Evolutionary conservation across 2,329 filamentous ascomycete species (phyloP).

Genomic region (Epichloe scottii): DNA sequence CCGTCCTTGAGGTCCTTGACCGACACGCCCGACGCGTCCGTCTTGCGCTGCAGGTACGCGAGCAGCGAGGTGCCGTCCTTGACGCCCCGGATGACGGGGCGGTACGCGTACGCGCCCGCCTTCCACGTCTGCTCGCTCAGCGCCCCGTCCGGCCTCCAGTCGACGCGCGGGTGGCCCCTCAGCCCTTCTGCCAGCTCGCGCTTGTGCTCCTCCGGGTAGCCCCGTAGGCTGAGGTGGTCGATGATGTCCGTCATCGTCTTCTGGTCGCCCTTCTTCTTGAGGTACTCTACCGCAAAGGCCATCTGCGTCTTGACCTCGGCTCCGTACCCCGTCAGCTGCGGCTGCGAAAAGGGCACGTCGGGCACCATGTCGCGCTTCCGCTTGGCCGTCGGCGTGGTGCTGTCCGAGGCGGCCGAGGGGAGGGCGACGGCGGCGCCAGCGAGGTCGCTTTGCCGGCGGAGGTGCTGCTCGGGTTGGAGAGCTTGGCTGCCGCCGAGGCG

Average conservation of each 20-base stretch:
- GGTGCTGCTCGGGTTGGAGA: slow-evolving; percentile 39
- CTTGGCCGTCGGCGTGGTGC: slow-evolving; percentile 52
- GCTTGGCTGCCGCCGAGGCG: slow-evolving; percentile 49
- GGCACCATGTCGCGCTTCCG: slow-evolving; percentile 43
- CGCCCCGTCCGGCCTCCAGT: slow-evolving; percentile 41
- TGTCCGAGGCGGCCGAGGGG: slow-evolving; percentile 43
- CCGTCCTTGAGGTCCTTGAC: slow-evolving; percentile 94
- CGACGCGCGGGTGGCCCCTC: slow-evolving; percentile 47
- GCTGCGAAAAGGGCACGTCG: slow-evolving; percentile 59
- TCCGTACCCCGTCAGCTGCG: slow-evolving; percentile 62
- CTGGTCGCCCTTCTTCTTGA: slow-evolving; percentile 57
- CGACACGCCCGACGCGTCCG: slow-evolving; percentile 65
- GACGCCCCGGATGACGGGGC: slow-evolving; percentile 69
- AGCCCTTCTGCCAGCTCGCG: slow-evolving; percentile 56
- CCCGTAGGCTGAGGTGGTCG: slow-evolving; percentile 62
- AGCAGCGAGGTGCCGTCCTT: slow-evolving; percentile 66
- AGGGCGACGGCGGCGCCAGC: slow-evolving; percentile 49
- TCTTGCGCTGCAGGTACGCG: slow-evolving; percentile 67
- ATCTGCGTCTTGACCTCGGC: slow-evolving; percentile 77
- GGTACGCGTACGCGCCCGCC: slow-evolving; percentile 67
- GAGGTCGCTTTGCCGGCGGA: slow-evolving; percentile 23
- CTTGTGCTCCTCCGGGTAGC: slow-evolving; percentile 48
- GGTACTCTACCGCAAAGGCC: slow-evolving; percentile 72
- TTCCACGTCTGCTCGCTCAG: slow-evolving; percentile 56
- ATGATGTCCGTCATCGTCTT: slow-evolving; percentile 67